These are phyloP conservation scores for Conringia planisiliqua DNA, from an alignment of 345 rosid genomes.

Conservation along the genomic window DNA sequence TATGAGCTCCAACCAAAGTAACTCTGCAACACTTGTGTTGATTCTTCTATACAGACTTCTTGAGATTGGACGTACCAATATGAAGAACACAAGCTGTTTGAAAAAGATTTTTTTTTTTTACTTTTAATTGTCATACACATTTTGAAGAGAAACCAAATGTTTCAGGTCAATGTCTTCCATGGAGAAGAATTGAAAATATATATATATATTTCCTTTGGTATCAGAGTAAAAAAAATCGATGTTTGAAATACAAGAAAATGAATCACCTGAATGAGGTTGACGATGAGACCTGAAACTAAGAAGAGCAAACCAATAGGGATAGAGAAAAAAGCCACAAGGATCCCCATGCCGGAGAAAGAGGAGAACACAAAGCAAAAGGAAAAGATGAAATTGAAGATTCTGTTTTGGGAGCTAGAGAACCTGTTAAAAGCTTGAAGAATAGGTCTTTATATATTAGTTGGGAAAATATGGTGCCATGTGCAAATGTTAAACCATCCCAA, in stretches of 20 bases:
- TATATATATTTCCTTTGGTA: not conserved
- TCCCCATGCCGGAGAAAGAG: not conserved
- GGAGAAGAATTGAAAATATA: not conserved
- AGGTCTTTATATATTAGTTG: too few relatives aligned
- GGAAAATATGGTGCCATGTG: too few relatives aligned
- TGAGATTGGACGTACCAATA: conserved; percentile 46
- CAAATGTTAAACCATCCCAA: too few relatives aligned
- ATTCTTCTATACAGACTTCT: conserved; percentile 41
- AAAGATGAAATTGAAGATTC: too few relatives aligned
- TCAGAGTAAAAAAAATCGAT: too few relatives aligned
- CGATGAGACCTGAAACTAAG: conserved; percentile 50
- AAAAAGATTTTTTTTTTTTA: too few relatives aligned
- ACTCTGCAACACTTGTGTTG: conserved; percentile 41
- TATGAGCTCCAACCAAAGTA: conserved; percentile 55
- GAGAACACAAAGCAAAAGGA: not conserved
- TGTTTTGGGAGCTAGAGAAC: too few relatives aligned
- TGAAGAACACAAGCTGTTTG: conserved; percentile 49
- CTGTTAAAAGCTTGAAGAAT: too few relatives aligned
- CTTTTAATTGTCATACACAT: too few relatives aligned
- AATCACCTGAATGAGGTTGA: conserved; percentile 57
- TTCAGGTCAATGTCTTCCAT: not conserved
- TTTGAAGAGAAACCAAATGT: not conserved
- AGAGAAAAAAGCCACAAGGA: not conserved
- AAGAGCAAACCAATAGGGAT: conserved; percentile 38
- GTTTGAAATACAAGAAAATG: not conserved